Base-by-base conservation (phyloP, 768 basidiomycete genomes). In the Agaricus sinodeliciosus region DNA sequence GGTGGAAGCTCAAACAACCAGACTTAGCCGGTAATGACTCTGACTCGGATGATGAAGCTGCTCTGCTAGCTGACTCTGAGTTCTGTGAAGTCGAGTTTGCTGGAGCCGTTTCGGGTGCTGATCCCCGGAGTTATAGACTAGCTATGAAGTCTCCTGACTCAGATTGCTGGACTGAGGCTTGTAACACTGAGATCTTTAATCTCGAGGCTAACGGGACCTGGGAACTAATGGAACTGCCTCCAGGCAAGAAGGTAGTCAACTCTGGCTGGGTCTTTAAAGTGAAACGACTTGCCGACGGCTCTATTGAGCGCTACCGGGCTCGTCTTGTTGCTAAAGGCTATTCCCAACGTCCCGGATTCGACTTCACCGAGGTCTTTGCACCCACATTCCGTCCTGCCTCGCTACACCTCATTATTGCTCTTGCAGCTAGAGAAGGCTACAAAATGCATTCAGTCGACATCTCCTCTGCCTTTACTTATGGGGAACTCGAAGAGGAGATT, bases 241-340 rank as follows among this genome's bases (percentile, higher is more conserved):
- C 53, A 22, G 67, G 62, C 13, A 53, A 59, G 15, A 67, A 64
- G 34, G 60, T 65, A 3, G 70, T 77, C 55, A 68, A 66, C 0
- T 67, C 57, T 74, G 22, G 42, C 25, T 43, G 73, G 72, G 71
- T 75, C 5, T 73, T 68, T 54, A 67, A 65, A 43, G 61, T 43
- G 15, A 43, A 43, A 25, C 42, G 12, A 12, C 15, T 22, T 70
- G 54, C 65, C 18, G 60, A 70, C 53, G 77, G 74, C 9, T 61
- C 62, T 2, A 62, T 78, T 34, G 62, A 65, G n/a, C 58, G 64
- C 6, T 68, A 67, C 61, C 75, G 77, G 58, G 70, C 66, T n/a
- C 48, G 72, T 35, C 49, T 77, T 13, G 72, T 75, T 26, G 74
- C 75, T 2, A 63, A 73, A 55, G 67, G 67, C 4, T 74, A 65